A percentile compares a stretch with the other conserved stretches of the same genome.
These are phyloP conservation scores for Amesomyces nigricolor DNA, from an alignment of 2,329 filamentous ascomycete genomes.

Conservation along the genomic window DNA sequence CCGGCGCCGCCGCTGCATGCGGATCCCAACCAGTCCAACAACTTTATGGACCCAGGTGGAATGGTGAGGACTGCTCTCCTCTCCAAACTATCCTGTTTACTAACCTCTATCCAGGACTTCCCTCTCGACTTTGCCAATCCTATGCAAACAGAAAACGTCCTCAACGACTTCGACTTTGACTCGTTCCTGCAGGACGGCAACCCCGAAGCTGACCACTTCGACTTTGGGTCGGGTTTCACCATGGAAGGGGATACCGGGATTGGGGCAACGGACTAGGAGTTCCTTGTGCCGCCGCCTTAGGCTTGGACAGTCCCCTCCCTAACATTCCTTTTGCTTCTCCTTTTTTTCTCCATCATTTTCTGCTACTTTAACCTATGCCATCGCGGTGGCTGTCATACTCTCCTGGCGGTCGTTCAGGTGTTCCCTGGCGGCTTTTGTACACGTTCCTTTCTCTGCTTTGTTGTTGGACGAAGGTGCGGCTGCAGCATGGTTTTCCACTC, in stretches of 20 bases:
- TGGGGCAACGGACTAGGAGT: slow-evolving; percentile 45
- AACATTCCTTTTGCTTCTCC: background rate
- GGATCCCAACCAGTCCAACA: slow-evolving; percentile 44
- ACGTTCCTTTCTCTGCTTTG: slow-evolving; percentile 7
- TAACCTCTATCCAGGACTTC: slow-evolving; percentile 37
- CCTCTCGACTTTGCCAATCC: slow-evolving; percentile 53
- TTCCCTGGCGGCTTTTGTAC: slow-evolving; percentile 8
- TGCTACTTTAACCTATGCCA: background rate
- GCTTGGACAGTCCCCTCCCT: background rate
- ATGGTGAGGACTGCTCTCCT: slow-evolving; percentile 36
- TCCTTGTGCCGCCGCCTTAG: background rate
- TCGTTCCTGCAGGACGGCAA: slow-evolving; percentile 59
- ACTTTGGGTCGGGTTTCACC: slow-evolving; percentile 49
- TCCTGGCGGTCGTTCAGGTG: slow-evolving; percentile 4
- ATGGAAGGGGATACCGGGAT: slow-evolving; percentile 56
- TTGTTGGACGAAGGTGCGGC: slow-evolving; percentile 4
- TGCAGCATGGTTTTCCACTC: slow-evolving; percentile 13
- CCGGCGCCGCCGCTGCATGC: slow-evolving; percentile 41
- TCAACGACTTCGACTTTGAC: slow-evolving; percentile 64
- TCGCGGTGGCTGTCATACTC: background rate
- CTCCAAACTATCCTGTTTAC: slow-evolving; percentile 7
- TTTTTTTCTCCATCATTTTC: background rate
- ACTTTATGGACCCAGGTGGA: slow-evolving; percentile 40
- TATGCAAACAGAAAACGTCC: slow-evolving; percentile 48
- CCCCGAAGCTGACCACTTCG: slow-evolving; percentile 46